Evolutionary conservation across 2,329 filamentous ascomycete species (phyloP), one percentile per base, ranked within the genome.

Genomic region (Tolypocladium sp.): DNA sequence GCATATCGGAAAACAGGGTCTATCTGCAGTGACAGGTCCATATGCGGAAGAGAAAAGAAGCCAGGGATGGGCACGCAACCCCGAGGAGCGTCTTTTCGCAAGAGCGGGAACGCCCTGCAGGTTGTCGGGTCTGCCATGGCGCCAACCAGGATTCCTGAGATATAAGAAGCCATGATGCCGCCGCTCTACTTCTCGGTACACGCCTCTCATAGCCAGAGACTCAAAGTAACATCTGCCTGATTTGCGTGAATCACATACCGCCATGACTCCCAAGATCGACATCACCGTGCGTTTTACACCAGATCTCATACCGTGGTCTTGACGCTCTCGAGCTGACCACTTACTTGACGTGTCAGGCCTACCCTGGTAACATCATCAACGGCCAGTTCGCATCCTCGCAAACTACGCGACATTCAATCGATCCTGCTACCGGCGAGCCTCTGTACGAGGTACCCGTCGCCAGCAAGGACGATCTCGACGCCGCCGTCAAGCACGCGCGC

Each of bases 371-470:
- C 52, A 62, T 69, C 27, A 67, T 71, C 54, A 66, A 69, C 49
- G 65, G 65, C 40, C 56, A 70, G 42, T 58, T 66, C 9, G 60
- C 46, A 9, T 15, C 60, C 2, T 68, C 68, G 1, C 20, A 60
- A 0, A 56, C 59, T 22, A 70, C 63, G 0, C 60, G 65, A 0
- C 63, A 57, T 59, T 58, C 62, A 0, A 69, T 56, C 66, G 70
- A 69, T 63, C 73, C 65, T 42, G 70, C 63, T 58, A 75, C 60
- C 0, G 67, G 71, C 5, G 64, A 72, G 27, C 65, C 69, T 7
- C 66, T 76, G 1, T 69, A 64, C 62, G 67, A 69, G 9, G 63
- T 63, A 8, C 70, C 70, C 9, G 62, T 71, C 2, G 64, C 70
- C 0, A 64, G 65, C 0, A 58, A 61, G n/a, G 63, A 66, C 1